Evolutionary conservation across 768 basidiomycete species (phyloP), one percentile per base, ranked within the genome.

Genomic region (Ramaria rubella): DNA sequence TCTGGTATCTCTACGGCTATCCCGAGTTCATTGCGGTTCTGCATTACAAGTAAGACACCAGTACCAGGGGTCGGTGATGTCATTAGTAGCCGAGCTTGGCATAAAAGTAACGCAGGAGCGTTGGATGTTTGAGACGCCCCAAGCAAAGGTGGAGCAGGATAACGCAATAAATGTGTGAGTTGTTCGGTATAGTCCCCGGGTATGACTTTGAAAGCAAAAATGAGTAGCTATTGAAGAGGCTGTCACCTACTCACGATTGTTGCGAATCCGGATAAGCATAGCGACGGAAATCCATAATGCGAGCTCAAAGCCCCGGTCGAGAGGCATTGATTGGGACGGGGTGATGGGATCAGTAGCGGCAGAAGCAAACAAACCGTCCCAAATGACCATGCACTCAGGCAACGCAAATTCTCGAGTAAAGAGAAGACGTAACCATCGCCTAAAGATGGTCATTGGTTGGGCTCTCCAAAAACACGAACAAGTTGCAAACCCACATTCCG

Each of bases 321-420:
- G 23, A 17, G 23, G 21, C 19, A 17, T n/a, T 5, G 49, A 51
- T 12, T 43, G n/a, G 7, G 44, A 48, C 1, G 55, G 46, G 5
- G 55, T 2, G 9, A 85, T 76, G 19, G 88, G 80, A 71, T 93
- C 90, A 34, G 44, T 33, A 33, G 43, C 15, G 9, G 48, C 45
- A 59, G 83, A 86, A 0, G 95, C 91, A 68, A 99, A 95, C 8
- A 98, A 68, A 1, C 87, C 93, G 68, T 99, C 96, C 96, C 96
- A 98, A n/a, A 99, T 67, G 30, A 80, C 75, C 82, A 99, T 83
- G 0, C 90, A 81, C 59, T 90, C 85, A 3, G 74, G 64, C 76
- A 97, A 81, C 38, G 75, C 79, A 62, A 98, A 87, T 69, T 99
- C 96, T 46, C 96, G 80, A 4, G 94, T 94, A 70, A 97, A 98